Evolutionary conservation across 1,284 basidiomycete species (phyloP), one percentile per base, ranked within the genome.

Genomic region (Volvariella surrecta): DNA sequence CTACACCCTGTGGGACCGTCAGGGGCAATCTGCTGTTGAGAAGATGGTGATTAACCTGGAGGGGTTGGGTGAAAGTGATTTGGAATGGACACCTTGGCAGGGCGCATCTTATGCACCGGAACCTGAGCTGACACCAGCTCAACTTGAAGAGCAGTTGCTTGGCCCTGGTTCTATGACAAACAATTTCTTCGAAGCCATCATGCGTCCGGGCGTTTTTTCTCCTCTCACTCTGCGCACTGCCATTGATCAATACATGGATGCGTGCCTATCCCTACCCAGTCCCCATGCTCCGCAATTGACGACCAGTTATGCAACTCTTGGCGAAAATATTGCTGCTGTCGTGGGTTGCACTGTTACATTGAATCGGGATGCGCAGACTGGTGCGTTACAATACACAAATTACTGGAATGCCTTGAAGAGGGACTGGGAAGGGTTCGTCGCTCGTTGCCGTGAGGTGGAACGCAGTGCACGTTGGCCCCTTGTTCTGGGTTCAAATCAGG

Each of bases 361-460:
- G 32, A 74, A 78, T 50, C 74, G 74, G 31, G 86, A 89, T 54
- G 71, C 80, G 0, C 78, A 81, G 48, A 92, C 88, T 0, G 92
- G 91, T 8, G 82, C 82, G 16, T 71, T 80, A 31, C 79, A 87
- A 48, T 73, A 91, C 52, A 78, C 79, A 39, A 79, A 79, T 43
- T 93, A 89, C 58, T 85, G 87, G 76, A 84, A 78, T 53, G 79
- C 82, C 0, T 64, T 94, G 50, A 93, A 90, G 59, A 69, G 87
- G 32, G 90, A 96, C 54, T 96, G 92, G 90, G 86, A 95, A 54
- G 89, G 91, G 1, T 89, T 95, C 55, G 80, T 94, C 50, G 85
- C 92, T 10, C 75, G 89, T 34, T 90, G 89, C 53, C 78, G 88
- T 45, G 89, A 93, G 53, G 71, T 91, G 10, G 90, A 95, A 61